phyloP scores from a whole-genome alignment of 129 eudicot genomes.

The Pulicaria dysenterica region DNA sequence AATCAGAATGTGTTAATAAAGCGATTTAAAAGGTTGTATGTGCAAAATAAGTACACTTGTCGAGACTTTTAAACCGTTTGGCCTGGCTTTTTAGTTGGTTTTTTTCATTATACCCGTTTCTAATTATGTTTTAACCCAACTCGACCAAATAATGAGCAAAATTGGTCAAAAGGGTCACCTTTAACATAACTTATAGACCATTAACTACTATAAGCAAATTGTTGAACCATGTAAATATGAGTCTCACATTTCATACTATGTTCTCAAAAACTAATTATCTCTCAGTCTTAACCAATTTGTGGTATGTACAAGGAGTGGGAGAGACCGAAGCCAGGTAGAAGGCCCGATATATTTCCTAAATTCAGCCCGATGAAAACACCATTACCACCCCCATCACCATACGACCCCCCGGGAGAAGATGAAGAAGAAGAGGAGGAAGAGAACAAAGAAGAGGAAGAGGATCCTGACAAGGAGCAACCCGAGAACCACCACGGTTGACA shows the following conservation, averaged over 20 bases:
- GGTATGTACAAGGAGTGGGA: constrained; percentile 68
- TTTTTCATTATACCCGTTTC: too few species aligned
- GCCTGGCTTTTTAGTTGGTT: too few species aligned
- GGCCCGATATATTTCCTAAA: constrained; percentile 80
- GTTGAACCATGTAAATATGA: neutral
- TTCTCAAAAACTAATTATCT: neutral
- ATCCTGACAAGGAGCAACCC: constrained; percentile 42
- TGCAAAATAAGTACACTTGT: too few species aligned
- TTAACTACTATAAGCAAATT: neutral
- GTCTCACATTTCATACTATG: neutral
- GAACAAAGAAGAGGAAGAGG: constrained; percentile 54
- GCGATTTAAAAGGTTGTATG: too few species aligned
- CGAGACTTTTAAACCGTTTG: too few species aligned
- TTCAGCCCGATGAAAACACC: constrained; percentile 93
- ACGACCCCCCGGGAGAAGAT: constrained; percentile 64
- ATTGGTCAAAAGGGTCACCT: too few species aligned
- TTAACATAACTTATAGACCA: too few species aligned
- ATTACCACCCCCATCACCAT: constrained; percentile 74
- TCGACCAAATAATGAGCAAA: too few species aligned
- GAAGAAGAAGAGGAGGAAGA: constrained; percentile 56
- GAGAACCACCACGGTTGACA: constrained; percentile 23
- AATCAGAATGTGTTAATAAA: too few species aligned
- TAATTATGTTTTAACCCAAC: too few species aligned
- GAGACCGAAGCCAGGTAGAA: constrained; percentile 68
- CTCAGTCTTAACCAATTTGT: neutral